Evolutionary conservation across 495 filamentous ascomycete species (phyloP), one percentile per base, ranked within the genome.

Genomic region (Bathelium albidoporum): DNA sequence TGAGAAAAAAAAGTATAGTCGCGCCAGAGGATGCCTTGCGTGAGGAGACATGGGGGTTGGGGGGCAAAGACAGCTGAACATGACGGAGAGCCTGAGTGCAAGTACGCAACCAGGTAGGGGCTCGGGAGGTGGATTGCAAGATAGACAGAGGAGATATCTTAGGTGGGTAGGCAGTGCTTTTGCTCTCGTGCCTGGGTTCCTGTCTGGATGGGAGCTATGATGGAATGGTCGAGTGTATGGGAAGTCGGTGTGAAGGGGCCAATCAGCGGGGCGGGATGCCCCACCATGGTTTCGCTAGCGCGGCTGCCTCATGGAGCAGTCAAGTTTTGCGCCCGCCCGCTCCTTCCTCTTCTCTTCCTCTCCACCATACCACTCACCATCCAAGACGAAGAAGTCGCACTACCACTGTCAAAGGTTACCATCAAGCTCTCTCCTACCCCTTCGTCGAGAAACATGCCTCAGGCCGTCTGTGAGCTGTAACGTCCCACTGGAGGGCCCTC

Each of bases 381-480:
- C 24, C 12, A 26, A 55, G 49, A 55, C 49, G 49, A 55, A 55
- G 49, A 55, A 55, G 49, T 55, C 49, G 49, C 49, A 55, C 20
- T 55, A 28, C 49, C 12, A 55, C 24, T 26, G 2, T 28, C 24
- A 26, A 26, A 26, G 24, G 24, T 9, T 49, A 49, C 20, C 49
- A 55, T 55, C 49, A 55, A 55, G 24, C 24, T 28, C 24, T 9
- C 49, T 3, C 24, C 5, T 16, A 28, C 5, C 49, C 24, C 49
- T 55, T 55, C 49, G 49, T 55, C 49, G 49, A 55, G 49, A 55
- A 55, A 55, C 49, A 55, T 55, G 49, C 20, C 49, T 55, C 49
- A 26, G 49, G 49, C 49, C 24, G 49, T 55, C 49, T 16, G 49
- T 55, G 49, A 55, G 49, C 49, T 55, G 49, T 55, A 55, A 55